A percentile compares a stretch with the other conserved stretches of the same genome.
Conservation (phyloP, 2,329 filamentous ascomycete species). For the Nothopassalora personata region DNA sequence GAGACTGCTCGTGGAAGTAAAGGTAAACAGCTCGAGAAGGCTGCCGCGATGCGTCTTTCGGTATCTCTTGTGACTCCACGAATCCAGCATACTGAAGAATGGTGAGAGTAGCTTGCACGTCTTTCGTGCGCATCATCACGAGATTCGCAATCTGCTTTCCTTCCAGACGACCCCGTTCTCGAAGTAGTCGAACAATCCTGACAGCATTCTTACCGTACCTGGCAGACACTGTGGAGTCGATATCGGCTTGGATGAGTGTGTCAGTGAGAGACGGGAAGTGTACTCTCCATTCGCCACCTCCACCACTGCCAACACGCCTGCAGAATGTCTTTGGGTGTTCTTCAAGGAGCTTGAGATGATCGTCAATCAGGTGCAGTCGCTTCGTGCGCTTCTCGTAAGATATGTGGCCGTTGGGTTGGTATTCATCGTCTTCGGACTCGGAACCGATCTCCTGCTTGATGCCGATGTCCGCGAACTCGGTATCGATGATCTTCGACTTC, state of each 20-base stretch:
- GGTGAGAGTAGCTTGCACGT: conserved; percentile 78
- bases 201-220: conserved; percentile 71
- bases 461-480: conserved; percentile 25
- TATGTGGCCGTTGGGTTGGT: conserved; percentile 20
- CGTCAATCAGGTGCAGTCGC: conserved; percentile 57
- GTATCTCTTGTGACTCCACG: conserved; percentile 89
- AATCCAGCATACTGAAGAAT: conserved; percentile 81
- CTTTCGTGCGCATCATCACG: conserved; percentile 76
- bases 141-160: conserved; percentile 80
- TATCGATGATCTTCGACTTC: conserved; percentile 17
- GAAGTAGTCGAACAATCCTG: conserved; percentile 77
- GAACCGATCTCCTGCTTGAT: conserved; percentile 24
- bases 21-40: conserved; percentile 83
- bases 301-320: conserved; percentile 58
- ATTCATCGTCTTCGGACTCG: conserved; percentile 23
- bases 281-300: conserved; percentile 72
- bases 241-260: conserved; percentile 66
- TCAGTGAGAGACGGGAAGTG: conserved; percentile 71
- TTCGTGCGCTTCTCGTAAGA: conserved; percentile 35
- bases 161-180: conserved; percentile 86
- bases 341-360: conserved; percentile 67
- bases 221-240: conserved; percentile 75
- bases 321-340: conserved; percentile 66
- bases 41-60: conserved; percentile 74
- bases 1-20: conserved; percentile 80